phyloP scores from a whole-genome alignment of 345 rosid species.

The Lumnitzera racemosa region DNA sequence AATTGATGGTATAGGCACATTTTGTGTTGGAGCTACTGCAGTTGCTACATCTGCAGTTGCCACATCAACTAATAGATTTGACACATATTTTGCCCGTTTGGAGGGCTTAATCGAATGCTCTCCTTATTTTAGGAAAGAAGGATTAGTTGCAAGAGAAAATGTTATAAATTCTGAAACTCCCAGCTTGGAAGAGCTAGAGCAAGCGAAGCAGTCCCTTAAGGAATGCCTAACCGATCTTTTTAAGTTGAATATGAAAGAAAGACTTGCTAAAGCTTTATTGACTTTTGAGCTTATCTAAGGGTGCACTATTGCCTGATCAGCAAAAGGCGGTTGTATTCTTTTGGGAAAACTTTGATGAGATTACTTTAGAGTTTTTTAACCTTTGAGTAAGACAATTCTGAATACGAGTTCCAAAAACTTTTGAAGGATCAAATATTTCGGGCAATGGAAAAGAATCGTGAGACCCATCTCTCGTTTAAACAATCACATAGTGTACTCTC shows the following conservation, averaged over 20 bases:
- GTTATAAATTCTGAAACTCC: neutral
- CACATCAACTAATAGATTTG: neutral
- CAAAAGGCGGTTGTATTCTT: neutral
- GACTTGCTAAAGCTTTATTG: neutral
- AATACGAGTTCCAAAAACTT: constrained; percentile 5
- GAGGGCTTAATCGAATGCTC: neutral
- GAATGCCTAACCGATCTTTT: constrained; percentile 5
- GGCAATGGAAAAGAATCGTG: constrained; percentile 4
- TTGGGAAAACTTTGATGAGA: constrained; percentile 7
- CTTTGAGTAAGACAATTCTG: neutral
- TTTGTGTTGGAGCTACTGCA: neutral
- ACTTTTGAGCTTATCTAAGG: neutral
- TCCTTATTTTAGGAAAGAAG: neutral
- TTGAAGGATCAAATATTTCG: neutral
- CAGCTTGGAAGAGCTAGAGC: constrained; percentile 4
- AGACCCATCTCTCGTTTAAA: constrained; percentile 4
- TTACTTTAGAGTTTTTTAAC: constrained; percentile 8
- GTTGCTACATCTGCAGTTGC: neutral
- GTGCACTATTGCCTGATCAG: constrained; percentile 1
- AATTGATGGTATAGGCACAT: too few species aligned
- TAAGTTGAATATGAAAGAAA: constrained; percentile 5
- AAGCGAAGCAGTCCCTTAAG: constrained; percentile 3
- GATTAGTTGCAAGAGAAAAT: neutral
- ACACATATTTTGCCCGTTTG: constrained; percentile 1
- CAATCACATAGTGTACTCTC: neutral